These are phyloP conservation scores for Wallacemonas sp. DNA, from an alignment of 208 protist species.

Conservation along the genomic window DNA sequence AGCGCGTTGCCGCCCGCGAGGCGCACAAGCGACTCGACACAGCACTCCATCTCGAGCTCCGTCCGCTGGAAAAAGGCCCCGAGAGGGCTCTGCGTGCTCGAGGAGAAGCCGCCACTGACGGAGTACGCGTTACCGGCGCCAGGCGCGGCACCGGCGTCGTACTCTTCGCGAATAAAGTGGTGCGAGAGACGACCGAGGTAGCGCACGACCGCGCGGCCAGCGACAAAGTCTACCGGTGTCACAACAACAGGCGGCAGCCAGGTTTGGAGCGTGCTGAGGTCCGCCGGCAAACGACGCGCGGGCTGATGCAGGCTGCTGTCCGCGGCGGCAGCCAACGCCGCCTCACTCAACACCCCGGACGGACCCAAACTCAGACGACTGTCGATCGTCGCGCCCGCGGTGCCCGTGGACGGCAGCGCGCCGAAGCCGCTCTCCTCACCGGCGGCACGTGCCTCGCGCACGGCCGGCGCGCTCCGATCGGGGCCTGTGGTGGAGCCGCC, in stretches of 20 bases:
- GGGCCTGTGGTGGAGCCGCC: too few species aligned
- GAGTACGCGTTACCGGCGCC: slow-evolving; percentile 8
- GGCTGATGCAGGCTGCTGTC: slow-evolving; percentile 31
- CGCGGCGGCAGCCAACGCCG: not conserved
- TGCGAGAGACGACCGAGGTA: slow-evolving; percentile 90
- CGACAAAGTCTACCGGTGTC: slow-evolving; percentile 83
- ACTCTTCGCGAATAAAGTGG: slow-evolving; percentile 90
- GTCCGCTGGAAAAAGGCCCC: slow-evolving; percentile 77
- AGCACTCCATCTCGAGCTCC: slow-evolving; percentile 77
- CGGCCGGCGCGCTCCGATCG: too few species aligned
- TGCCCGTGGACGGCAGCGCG: too few species aligned
- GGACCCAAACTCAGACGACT: slow-evolving; percentile 1
- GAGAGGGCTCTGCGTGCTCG: slow-evolving; percentile 33
- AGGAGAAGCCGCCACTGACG: slow-evolving; percentile 14
- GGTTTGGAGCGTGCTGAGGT: slow-evolving; percentile 35
- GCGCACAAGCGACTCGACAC: slow-evolving; percentile 73
- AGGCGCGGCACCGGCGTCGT: slow-evolving; percentile 34
- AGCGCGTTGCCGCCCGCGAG: slow-evolving; percentile 88
- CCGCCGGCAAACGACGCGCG: slow-evolving; percentile 32
- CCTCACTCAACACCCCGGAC: not conserved
- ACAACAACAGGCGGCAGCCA: slow-evolving; percentile 52
- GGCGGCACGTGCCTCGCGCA: too few species aligned
- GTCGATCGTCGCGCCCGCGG: too few species aligned
- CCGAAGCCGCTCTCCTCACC: too few species aligned
- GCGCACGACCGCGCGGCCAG: slow-evolving; percentile 75